These are phyloP conservation scores for Colletotrichum chrysophilum DNA, from an alignment of 2,329 filamentous ascomycete species.

Conservation along the genomic window DNA sequence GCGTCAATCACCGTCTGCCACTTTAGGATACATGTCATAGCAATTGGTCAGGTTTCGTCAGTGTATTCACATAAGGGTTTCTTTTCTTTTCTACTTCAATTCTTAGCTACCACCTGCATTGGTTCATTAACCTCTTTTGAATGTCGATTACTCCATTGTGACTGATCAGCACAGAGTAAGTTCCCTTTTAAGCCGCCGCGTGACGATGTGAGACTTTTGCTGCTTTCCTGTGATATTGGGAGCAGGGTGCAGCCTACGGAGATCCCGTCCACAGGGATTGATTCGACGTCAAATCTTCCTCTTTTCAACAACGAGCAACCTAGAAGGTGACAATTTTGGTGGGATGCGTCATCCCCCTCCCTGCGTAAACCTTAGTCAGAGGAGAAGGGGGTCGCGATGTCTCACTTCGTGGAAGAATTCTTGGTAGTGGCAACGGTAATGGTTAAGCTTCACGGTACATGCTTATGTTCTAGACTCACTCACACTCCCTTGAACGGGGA, in stretches of 20 bases:
- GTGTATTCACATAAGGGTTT: not conserved
- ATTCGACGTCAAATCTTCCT: not conserved
- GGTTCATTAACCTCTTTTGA: not conserved
- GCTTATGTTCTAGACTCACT: not conserved
- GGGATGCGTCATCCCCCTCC: not conserved
- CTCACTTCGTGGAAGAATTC: not conserved
- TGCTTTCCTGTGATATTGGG: not conserved
- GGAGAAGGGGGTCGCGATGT: not conserved
- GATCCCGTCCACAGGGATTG: not conserved
- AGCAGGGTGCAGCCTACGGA: not conserved
- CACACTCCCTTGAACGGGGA: not conserved
- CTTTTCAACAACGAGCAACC: not conserved
- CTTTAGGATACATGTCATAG: not conserved
- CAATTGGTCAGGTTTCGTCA: not conserved
- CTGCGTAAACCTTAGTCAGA: not conserved
- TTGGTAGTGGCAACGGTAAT: not conserved
- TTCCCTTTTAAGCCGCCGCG: not conserved
- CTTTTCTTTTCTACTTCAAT: not conserved
- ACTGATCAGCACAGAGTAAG: not conserved
- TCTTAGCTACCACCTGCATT: not conserved
- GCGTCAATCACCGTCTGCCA: not conserved
- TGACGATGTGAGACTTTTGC: not conserved
- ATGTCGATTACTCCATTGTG: not conserved
- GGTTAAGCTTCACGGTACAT: not conserved
- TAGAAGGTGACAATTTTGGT: accelerated